Base-by-base conservation (phyloP, 129 eudicot genomes). In the Ambrosia artemisiifolia region DNA sequence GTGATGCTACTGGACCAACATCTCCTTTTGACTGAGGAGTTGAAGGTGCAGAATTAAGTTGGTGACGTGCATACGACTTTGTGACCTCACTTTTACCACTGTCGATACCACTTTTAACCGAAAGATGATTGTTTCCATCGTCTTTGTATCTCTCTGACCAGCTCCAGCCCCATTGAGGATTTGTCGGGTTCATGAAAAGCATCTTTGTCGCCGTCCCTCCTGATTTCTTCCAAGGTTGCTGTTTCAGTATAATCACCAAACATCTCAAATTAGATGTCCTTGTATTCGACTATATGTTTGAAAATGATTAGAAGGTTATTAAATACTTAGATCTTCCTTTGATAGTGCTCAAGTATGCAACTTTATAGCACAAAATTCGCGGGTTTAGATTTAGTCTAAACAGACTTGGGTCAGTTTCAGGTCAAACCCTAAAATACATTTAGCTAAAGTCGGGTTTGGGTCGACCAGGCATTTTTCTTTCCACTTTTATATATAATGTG, bases 111-210 rank as follows among this genome's bases (percentile, higher is more conserved):
- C 65, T 82, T 30, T 73, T 87, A 44, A 71, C 76, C 16, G 90
- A 85, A 60, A 79, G 20, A 48, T 76, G 76, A 10, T 91, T 87
- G 13, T 66, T 78, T 75, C 63, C 78, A 0, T 65, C 20, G 13
- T 78, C 73, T 63, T 78, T 87, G 82, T 89, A 89, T 51, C 98
- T 83, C 63, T 92, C 98, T 65, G 91, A 80, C 98, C 98, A 92
- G 83, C 98, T 92, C 98, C 98, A 92, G 8, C 96, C 98, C 98
- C 98, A 92, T 55, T 89, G 98, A 17, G 98, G 98, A 82, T 87
- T 92, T 19, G 87, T 83, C 0, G 91, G 96, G 73, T 89, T 92
- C 98, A 87, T 92, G 82, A 87, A 92, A 17, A 89, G 85, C 66
- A 90, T 70, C 83, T 74, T 85, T 32, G 92, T 32, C 13, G 42